These are phyloP conservation scores for Jatropha podagrica DNA, from an alignment of 441 rosid genomes.

Conservation along the genomic window DNA sequence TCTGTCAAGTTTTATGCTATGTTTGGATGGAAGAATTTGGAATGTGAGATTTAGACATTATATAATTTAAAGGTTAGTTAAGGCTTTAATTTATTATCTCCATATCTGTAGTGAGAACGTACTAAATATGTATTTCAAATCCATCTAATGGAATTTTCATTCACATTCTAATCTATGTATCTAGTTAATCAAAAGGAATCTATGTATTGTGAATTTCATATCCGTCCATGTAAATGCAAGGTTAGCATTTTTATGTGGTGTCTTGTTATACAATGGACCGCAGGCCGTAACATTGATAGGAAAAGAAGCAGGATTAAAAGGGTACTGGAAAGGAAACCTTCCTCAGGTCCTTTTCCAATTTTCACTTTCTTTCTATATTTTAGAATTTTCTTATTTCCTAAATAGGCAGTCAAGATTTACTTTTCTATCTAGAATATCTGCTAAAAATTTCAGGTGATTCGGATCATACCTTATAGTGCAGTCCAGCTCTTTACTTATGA, in stretches of 20 bases:
- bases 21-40: background rate
- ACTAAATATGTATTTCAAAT: background rate
- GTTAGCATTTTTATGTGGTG: background rate
- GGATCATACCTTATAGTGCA: constrained; percentile 89
- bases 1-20: constrained; percentile 11
- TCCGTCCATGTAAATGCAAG: background rate
- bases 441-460: constrained; percentile 66
- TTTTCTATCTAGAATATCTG: constrained; percentile 24
- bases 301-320: constrained; percentile 89
- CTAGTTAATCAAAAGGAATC: background rate
- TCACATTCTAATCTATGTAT: background rate
- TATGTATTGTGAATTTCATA: background rate
- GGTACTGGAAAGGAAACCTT: constrained; percentile 97
- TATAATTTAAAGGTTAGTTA: background rate
- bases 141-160: background rate
- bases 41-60: background rate
- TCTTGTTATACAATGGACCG: constrained; percentile 6
- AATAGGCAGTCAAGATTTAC: constrained; percentile 5
- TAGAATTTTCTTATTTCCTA: background rate
- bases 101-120: background rate
- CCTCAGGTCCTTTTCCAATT: constrained; percentile 66
- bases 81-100: background rate
- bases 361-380: constrained; percentile 5
- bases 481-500: constrained; percentile 95
- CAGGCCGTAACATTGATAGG: constrained; percentile 79